Conservation (phyloP, 352 stramenopile genomes). For the Globisporangium nagaii region DNA sequence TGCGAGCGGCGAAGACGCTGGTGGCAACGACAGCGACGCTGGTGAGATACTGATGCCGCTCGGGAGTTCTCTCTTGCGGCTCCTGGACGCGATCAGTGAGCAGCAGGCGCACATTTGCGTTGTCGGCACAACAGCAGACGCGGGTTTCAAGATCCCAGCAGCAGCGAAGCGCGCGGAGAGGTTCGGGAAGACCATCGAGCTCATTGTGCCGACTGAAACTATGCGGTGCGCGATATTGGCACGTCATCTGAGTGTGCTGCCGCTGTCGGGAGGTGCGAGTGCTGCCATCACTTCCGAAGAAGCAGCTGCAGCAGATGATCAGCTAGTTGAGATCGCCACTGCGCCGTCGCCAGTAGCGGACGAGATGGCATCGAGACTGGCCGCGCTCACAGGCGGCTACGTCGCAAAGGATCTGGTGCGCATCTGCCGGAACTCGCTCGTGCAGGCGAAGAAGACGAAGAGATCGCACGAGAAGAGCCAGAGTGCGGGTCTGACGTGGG, state of each 20-base stretch:
- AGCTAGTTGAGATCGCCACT: too few species aligned
- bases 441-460: slow-evolving; percentile 23
- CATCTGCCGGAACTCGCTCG: slow-evolving; percentile 57
- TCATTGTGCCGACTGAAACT: slow-evolving; percentile 60
- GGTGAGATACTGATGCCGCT: slow-evolving; percentile 35
- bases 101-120: slow-evolving; percentile 31
- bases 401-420: slow-evolving; percentile 71
- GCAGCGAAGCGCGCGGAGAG: slow-evolving; percentile 39
- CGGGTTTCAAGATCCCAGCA: slow-evolving; percentile 29
- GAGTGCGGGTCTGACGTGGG: slow-evolving; percentile 31
- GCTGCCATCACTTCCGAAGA: background rate
- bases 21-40: slow-evolving; percentile 20
- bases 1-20: slow-evolving; percentile 22
- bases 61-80: slow-evolving; percentile 52
- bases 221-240: slow-evolving; percentile 45
- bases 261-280: slow-evolving; percentile 8
- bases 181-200: slow-evolving; percentile 54
- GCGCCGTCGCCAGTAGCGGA: background rate
- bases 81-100: slow-evolving; percentile 44
- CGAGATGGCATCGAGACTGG: slow-evolving; percentile 34
- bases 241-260: slow-evolving; percentile 28
- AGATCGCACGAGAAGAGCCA: background rate
- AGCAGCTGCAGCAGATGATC: too few species aligned
- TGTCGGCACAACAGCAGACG: slow-evolving; percentile 36
- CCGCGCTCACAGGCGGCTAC: slow-evolving; percentile 60